These are phyloP conservation scores for Tuber aestivum DNA, from an alignment of 495 filamentous ascomycete species.

Conservation along the genomic window DNA sequence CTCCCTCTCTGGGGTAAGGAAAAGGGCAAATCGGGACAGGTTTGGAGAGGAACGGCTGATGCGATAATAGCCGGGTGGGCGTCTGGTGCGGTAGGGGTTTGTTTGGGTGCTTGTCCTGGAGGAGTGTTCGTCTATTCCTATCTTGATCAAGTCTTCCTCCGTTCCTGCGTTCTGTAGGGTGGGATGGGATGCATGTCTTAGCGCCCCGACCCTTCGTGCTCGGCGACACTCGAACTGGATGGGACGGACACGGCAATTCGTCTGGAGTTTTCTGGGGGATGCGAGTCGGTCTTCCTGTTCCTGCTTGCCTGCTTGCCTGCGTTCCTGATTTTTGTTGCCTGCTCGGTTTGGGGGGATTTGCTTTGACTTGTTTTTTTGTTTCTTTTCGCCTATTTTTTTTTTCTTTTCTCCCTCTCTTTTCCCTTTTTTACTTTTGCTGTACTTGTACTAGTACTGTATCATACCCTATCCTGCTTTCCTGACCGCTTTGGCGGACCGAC, in stretches of 20 bases:
- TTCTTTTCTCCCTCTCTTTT: background rate
- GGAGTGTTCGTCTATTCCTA: slow-evolving; percentile 29
- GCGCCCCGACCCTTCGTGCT: slow-evolving; percentile 33
- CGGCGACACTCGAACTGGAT: slow-evolving; percentile 4
- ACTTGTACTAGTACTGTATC: no score
- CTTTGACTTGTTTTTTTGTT: background rate
- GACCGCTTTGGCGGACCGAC: background rate
- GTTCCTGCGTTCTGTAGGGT: slow-evolving; percentile 31
- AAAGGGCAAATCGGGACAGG: background rate
- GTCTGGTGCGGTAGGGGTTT: background rate
- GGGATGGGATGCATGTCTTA: slow-evolving; percentile 35
- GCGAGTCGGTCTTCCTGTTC: background rate
- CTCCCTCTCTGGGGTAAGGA: slow-evolving; percentile 33
- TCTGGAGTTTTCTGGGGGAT: background rate
- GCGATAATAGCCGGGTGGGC: slow-evolving; percentile 17
- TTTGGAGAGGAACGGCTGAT: slow-evolving; percentile 23
- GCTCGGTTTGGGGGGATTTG: background rate
- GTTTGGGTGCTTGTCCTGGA: background rate
- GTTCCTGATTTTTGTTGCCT: background rate
- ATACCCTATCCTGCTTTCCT: background rate
- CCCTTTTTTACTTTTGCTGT: background rate
- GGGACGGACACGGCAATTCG: slow-evolving; percentile 2
- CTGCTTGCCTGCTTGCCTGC: background rate
- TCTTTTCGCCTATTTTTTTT: background rate
- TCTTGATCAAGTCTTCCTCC: slow-evolving; percentile 17